phyloP scores from a whole-genome alignment of 1,284 basidiomycete species.

The Trichosporon ovoides region DNA sequence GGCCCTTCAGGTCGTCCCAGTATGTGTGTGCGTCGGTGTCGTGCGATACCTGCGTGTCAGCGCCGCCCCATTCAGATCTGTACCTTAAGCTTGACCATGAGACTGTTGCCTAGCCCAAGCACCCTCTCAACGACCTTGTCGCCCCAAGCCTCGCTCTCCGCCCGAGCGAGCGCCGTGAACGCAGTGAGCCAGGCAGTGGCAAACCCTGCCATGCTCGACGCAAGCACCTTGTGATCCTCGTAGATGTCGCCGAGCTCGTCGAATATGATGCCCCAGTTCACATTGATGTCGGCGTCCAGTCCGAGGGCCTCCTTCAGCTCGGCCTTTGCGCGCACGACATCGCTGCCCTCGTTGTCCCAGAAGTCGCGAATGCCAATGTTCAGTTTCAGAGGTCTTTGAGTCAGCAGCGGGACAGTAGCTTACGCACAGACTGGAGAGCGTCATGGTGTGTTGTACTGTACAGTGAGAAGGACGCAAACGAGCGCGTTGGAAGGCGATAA shows the following conservation, averaged over 20 bases:
- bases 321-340: background rate
- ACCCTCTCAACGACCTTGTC: background rate
- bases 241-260: slow-evolving; percentile 3
- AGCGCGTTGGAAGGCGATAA: no score
- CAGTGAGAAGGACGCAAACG: background rate
- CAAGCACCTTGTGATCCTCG: background rate
- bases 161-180: background rate
- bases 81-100: background rate
- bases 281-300: background rate
- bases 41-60: background rate
- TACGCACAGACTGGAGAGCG: background rate
- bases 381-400: background rate
- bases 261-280: background rate
- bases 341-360: slow-evolving; percentile 3
- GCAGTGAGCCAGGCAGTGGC: background rate
- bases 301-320: background rate
- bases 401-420: background rate
- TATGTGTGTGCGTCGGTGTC: background rate
- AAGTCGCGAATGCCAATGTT: background rate
- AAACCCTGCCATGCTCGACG: background rate
- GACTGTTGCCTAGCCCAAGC: background rate
- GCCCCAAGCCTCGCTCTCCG: background rate
- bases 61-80: background rate
- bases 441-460: background rate
- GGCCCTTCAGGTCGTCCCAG: background rate